Conservation (phyloP, 345 rosid genomes). For the Linum lewisii region DNA sequence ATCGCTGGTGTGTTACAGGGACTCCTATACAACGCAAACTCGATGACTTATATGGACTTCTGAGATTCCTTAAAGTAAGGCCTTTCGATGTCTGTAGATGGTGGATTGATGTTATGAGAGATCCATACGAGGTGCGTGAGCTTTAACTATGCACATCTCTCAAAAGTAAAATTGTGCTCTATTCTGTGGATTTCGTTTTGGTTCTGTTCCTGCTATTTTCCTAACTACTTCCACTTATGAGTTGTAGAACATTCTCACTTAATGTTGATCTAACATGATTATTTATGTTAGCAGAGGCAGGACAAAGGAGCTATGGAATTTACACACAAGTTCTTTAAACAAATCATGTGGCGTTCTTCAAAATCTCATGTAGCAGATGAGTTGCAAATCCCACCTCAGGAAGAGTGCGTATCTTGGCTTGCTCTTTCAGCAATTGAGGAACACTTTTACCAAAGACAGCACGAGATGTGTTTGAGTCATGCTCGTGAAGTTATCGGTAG, state of each 20-base stretch:
- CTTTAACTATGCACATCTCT: background rate
- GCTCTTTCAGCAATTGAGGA: conserved; percentile 84
- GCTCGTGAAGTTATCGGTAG: conserved; percentile 80
- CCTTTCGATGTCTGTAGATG: conserved; percentile 78
- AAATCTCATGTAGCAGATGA: conserved; percentile 85
- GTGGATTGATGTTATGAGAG: conserved; percentile 87
- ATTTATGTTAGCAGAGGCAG: conserved; percentile 41
- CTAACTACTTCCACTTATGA: too few relatives aligned
- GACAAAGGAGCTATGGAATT: conserved; percentile 68
- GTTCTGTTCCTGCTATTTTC: too few relatives aligned
- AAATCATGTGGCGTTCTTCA: conserved; percentile 96
- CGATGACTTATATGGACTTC: conserved; percentile 85
- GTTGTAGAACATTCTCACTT: background rate
- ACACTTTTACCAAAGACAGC: conserved; percentile 92
- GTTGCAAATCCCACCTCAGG: conserved; percentile 83
- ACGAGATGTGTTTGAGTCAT: conserved; percentile 85
- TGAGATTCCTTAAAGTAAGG: conserved; percentile 66
- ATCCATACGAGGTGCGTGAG: conserved; percentile 70
- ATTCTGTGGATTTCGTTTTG: too few relatives aligned
- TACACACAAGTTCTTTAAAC: conserved; percentile 63
- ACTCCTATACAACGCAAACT: conserved; percentile 93
- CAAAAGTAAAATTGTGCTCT: too few relatives aligned
- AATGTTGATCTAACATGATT: background rate
- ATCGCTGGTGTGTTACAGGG: conserved; percentile 94
- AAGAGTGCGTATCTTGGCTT: conserved; percentile 82